These are phyloP conservation scores for Betula pendula DNA, from an alignment of 306 rosid species.

Conservation along the genomic window DNA sequence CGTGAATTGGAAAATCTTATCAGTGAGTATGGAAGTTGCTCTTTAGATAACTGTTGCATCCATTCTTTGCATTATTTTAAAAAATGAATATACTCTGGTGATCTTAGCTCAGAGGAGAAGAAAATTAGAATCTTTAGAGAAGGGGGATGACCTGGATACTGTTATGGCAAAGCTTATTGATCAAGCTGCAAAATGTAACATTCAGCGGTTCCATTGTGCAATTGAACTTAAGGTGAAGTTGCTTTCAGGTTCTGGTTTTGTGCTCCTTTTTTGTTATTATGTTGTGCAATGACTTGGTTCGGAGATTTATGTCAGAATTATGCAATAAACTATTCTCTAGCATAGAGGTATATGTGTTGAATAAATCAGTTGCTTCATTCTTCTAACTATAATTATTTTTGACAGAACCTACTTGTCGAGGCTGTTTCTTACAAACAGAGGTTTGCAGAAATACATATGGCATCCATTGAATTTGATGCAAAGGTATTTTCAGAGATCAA, in stretches of 20 bases:
- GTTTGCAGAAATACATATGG: constrained; percentile 59
- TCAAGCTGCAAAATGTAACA: constrained; percentile 52
- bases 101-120: constrained; percentile 63
- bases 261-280: constrained; percentile 16
- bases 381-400: constrained; percentile 22
- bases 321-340: background rate
- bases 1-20: constrained; percentile 43
- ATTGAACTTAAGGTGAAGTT: constrained; percentile 71
- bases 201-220: constrained; percentile 53
- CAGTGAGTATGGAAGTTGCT: constrained; percentile 50
- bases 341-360: background rate
- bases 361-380: constrained; percentile 15
- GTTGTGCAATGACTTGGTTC: constrained; percentile 9
- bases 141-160: constrained; percentile 57
- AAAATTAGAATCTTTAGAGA: constrained; percentile 51
- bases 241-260: constrained; percentile 13
- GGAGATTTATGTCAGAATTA: background rate
- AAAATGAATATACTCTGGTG: constrained; percentile 32
- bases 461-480: constrained; percentile 66
- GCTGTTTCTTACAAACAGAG: constrained; percentile 50
- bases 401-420: constrained; percentile 70
- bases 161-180: constrained; percentile 63
- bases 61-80: constrained; percentile 11
- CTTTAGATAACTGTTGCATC: constrained; percentile 9
- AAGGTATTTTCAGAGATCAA: constrained; percentile 58